A percentile compares a stretch with the other conserved stretches of the same genome.
These are phyloP conservation scores for Leucocoprinus sp. DNA, from an alignment of 768 basidiomycete genomes.

Conservation along the genomic window DNA sequence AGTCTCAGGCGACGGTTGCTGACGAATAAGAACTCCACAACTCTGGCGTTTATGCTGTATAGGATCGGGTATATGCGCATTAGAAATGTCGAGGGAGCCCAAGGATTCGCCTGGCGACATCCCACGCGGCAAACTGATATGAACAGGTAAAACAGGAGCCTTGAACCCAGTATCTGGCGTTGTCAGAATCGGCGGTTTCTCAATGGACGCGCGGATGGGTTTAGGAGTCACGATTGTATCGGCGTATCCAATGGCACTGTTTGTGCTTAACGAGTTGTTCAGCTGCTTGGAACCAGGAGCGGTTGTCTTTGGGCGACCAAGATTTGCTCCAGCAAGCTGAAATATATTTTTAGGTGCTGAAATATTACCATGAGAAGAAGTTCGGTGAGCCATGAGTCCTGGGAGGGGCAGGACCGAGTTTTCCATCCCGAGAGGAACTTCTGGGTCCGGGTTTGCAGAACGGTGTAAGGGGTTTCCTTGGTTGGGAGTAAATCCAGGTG, in stretches of 20 bases:
- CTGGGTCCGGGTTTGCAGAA: background rate
- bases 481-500: background rate
- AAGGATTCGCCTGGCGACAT: background rate
- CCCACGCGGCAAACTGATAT: background rate
- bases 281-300: background rate
- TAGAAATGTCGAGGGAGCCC: background rate
- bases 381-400: conserved; percentile 2
- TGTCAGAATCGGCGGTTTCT: background rate
- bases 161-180: background rate
- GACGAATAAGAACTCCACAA: background rate
- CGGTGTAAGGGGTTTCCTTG: background rate
- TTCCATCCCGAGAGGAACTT: background rate
- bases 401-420: background rate
- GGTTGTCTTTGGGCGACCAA: conserved; percentile 4
- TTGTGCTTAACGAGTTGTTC: background rate
- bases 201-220: background rate
- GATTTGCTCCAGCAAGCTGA: background rate
- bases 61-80: conserved; percentile 6
- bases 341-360: conserved; percentile 1
- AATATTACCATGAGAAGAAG: background rate
- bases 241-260: background rate
- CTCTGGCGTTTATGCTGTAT: background rate
- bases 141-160: background rate
- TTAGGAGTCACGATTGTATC: background rate
- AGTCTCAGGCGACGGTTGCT: conserved; percentile 5